Evolutionary conservation across 805 yeast species (phyloP).

Genomic region (Ogataea chonburiensis): DNA sequence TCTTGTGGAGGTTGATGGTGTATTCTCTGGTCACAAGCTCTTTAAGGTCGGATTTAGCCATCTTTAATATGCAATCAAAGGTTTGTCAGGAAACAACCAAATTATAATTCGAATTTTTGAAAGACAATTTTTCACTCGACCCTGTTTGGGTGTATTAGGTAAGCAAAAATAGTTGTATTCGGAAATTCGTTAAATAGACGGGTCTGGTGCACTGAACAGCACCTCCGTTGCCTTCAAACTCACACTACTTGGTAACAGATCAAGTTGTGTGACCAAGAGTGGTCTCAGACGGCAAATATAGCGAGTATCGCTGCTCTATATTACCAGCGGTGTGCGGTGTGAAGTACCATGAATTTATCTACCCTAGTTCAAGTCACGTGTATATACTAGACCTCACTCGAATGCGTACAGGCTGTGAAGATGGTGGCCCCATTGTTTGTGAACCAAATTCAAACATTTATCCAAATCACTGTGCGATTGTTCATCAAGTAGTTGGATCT

Average conservation of each 20-base stretch:
- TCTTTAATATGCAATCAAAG: constrained; percentile 25
- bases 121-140: constrained; percentile 11
- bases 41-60: constrained; percentile 66
- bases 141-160: constrained; percentile 7
- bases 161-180: constrained; percentile 1
- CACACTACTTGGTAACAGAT: too few species aligned
- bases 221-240: too few species aligned
- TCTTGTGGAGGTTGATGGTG: constrained; percentile 99
- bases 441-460: constrained; percentile 14
- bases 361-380: constrained; percentile 9
- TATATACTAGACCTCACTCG: constrained; percentile 22
- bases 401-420: constrained; percentile 35
- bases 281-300: too few species aligned
- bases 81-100: constrained; percentile 14
- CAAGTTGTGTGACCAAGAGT: too few species aligned
- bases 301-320: too few species aligned
- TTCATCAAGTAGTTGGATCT: constrained; percentile 13
- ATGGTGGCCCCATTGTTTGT: constrained; percentile 26
- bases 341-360: too few species aligned
- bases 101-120: constrained; percentile 13
- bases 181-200: background rate
- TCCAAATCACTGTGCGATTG: constrained; percentile 4
- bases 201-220: background rate
- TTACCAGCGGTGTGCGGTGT: background rate
- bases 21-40: constrained; percentile 99